These are phyloP conservation scores for Fusarium algeriense DNA, from an alignment of 2,329 filamentous ascomycete genomes.

Conservation along the genomic window DNA sequence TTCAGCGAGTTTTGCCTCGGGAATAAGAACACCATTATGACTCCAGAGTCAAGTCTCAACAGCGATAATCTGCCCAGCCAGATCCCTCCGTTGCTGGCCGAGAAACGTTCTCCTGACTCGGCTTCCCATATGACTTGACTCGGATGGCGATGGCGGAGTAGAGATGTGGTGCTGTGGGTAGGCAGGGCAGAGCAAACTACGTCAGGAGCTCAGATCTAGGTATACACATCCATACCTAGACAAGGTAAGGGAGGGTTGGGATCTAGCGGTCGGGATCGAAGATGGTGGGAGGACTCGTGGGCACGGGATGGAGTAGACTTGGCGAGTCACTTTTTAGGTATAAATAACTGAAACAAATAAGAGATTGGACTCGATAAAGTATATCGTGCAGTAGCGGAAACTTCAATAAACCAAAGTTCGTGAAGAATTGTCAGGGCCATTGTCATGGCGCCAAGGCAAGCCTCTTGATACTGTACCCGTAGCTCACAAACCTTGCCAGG, in stretches of 20 bases:
- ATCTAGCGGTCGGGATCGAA: conserved; percentile 34
- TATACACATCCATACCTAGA: conserved; percentile 8
- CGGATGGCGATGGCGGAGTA: conserved; percentile 44
- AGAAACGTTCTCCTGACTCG: conserved; percentile 46
- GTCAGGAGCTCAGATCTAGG: conserved; percentile 40
- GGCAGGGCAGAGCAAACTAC: conserved; percentile 26
- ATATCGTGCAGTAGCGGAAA: neutral
- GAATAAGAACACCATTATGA: conserved; percentile 22
- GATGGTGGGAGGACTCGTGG: conserved; percentile 18
- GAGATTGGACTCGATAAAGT: neutral
- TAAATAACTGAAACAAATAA: conserved; percentile 6
- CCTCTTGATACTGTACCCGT: neutral
- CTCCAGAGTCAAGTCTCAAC: neutral
- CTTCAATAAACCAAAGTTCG: neutral
- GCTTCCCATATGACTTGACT: conserved; percentile 47
- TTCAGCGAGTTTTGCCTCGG: conserved; percentile 11
- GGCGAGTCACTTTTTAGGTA: conserved; percentile 4
- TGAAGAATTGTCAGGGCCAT: conserved; percentile 2
- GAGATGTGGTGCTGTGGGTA: conserved; percentile 33
- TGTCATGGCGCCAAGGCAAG: conserved; percentile 6
- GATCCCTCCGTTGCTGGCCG: conserved; percentile 36
- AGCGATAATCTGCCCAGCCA: neutral
- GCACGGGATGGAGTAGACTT: conserved; percentile 16
- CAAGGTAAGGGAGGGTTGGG: conserved; percentile 17
- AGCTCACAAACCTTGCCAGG: conserved; percentile 9